Evolutionary conservation across 352 stramenopile genomes (phyloP).

Genomic region (Phytopythium litorale): DNA sequence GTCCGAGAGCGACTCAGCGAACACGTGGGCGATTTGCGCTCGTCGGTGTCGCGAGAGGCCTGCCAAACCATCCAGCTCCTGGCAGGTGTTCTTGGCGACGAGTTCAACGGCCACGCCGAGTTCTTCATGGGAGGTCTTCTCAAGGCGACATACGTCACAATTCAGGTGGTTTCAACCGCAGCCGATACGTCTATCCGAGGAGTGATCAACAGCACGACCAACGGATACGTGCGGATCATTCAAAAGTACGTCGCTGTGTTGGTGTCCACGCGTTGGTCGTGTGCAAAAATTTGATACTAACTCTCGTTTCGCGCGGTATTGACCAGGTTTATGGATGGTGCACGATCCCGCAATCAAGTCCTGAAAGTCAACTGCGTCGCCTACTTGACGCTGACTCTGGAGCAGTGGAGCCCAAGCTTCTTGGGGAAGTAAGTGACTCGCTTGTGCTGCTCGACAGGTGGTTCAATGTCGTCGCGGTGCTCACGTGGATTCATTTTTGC

Average conservation of each 20-base stretch:
- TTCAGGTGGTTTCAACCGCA: constrained; percentile 77
- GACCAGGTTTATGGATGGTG: constrained; percentile 67
- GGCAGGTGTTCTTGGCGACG: constrained; percentile 53
- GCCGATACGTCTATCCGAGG: constrained; percentile 66
- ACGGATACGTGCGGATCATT: constrained; percentile 67
- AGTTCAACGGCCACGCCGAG: constrained; percentile 78
- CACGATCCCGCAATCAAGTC: constrained; percentile 69
- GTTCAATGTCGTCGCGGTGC: background rate
- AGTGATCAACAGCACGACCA: constrained; percentile 74
- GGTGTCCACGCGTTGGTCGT: background rate
- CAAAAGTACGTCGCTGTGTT: constrained; percentile 47
- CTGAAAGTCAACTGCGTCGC: constrained; percentile 63
- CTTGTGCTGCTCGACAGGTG: background rate
- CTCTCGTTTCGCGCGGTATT: background rate
- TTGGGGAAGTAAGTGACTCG: constrained; percentile 62
- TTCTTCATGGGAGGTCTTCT: constrained; percentile 63
- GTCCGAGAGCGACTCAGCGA: constrained; percentile 65
- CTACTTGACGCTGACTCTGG: constrained; percentile 73
- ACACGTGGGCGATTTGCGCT: constrained; percentile 77
- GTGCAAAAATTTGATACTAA: background rate
- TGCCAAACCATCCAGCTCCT: constrained; percentile 68
- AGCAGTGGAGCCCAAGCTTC: constrained; percentile 57
- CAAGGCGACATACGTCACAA: constrained; percentile 87
- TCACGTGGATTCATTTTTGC: background rate
- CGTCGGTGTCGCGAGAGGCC: constrained; percentile 69